Evolutionary conservation across 345 rosid species (phyloP).

Genomic region (Dovyalis caffra): DNA sequence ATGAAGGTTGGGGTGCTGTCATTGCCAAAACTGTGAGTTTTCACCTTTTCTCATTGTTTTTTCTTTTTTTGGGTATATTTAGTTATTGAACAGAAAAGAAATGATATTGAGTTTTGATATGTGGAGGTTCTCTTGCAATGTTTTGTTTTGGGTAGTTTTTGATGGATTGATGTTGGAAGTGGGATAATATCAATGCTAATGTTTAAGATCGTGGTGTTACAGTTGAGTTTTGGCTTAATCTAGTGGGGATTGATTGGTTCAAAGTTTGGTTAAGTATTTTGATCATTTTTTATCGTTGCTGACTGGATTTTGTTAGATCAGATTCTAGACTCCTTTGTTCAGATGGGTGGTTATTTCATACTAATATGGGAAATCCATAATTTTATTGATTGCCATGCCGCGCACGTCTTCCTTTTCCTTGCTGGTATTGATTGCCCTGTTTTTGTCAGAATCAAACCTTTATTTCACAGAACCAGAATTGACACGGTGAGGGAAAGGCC

Average conservation of each 20-base stretch:
- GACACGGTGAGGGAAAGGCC: too few species aligned
- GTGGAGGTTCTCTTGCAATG: background rate
- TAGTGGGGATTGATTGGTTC: background rate
- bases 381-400: too few species aligned
- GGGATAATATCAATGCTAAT: background rate
- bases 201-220: background rate
- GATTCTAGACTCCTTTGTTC: background rate
- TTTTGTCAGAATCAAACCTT: background rate
- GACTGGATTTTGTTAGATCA: background rate
- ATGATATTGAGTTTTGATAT: background rate
- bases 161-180: background rate
- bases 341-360: background rate
- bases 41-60: too few species aligned
- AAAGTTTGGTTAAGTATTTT: too few species aligned
- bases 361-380: background rate
- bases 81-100: background rate
- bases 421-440: background rate
- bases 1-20: constrained; percentile 99
- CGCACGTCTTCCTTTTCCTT: background rate
- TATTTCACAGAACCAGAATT: background rate
- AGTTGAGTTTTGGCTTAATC: background rate
- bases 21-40: constrained; percentile 91
- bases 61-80: background rate
- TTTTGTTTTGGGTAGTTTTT: background rate
- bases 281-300: background rate